These are phyloP conservation scores for Salvia splendens DNA, from an alignment of 257 asterid genomes.

Conservation along the genomic window DNA sequence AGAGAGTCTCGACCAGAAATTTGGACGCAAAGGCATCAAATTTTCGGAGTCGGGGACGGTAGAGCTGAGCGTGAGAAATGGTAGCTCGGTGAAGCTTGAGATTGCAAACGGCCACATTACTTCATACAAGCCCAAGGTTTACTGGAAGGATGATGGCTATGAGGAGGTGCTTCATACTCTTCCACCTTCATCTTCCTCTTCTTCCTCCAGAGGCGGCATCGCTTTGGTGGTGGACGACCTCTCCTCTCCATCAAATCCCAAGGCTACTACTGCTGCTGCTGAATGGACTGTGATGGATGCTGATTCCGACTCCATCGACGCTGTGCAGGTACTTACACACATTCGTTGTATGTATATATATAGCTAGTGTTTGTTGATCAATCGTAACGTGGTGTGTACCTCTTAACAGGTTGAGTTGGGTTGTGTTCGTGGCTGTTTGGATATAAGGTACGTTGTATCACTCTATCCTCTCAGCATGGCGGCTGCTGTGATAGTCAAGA, in stretches of 20 bases:
- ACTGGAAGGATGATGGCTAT: slow-evolving; percentile 85
- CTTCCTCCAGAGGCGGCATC: slow-evolving; percentile 57
- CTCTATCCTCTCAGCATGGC: slow-evolving; percentile 74
- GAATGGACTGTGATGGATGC: slow-evolving; percentile 72
- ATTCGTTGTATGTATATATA: too few species aligned
- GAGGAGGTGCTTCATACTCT: slow-evolving; percentile 74
- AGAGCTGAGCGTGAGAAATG: slow-evolving; percentile 73
- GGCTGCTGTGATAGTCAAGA: slow-evolving; percentile 71
- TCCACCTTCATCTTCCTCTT: background rate
- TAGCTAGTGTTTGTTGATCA: too few species aligned
- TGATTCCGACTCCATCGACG: slow-evolving; percentile 81
- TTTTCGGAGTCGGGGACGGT: slow-evolving; percentile 49
- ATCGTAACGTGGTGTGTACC: background rate
- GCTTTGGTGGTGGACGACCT: slow-evolving; percentile 60
- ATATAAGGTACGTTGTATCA: slow-evolving; percentile 60
- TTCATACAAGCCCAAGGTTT: slow-evolving; percentile 78
- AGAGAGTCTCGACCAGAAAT: slow-evolving; percentile 55
- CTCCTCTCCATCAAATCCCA: slow-evolving; percentile 34
- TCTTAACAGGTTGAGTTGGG: slow-evolving; percentile 58
- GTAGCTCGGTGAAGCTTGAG: slow-evolving; percentile 69
- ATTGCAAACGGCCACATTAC: slow-evolving; percentile 66
- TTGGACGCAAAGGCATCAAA: slow-evolving; percentile 70
- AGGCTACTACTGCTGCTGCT: slow-evolving; percentile 14
- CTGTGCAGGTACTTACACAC: slow-evolving; percentile 56
- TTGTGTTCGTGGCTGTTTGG: slow-evolving; percentile 58